Evolutionary conservation across 73 alveolate genomes (phyloP), one percentile per base, ranked within the genome.

Genomic region (Paramecium sonneborni): DNA sequence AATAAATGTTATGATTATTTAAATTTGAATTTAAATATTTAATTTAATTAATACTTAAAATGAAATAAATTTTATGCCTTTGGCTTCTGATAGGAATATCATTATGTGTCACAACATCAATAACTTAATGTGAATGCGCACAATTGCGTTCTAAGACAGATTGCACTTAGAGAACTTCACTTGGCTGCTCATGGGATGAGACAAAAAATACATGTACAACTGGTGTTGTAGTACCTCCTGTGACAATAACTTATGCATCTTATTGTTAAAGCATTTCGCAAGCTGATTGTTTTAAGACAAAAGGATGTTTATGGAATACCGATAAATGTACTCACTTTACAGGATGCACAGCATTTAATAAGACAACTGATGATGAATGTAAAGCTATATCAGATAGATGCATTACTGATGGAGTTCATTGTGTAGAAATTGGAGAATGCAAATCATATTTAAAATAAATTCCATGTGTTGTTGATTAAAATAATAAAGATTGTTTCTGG

Each of bases 341-440:
- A 28, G 87, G 87, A 15, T 74, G 87, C 87, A 35, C 62, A 74
- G 87, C 87, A 28, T 74, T 30, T 74, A 21, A 12, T 35, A 32
- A 74, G 68, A 74, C 67, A 1, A 35, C 41, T n/a, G 46, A 74
- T 74, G 87, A 35, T 9, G 87, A 32, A 8, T 74, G 87, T 67
- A 14, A 74, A 20, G 87, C 87, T 10, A 74, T 74, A 14, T 32
- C 62, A 1, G 34, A 14, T 15, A 30, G 8, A 43, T 74, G 87
- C 68, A 74, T 38, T 15, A 74, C 87, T 14, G 87, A 74, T 74
- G 87, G 87, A n/a, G 14, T 15, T 30, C 56, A 38, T 14, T 74
- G 87, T 14, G 87, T 74, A 11, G 90, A 72, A 8, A 72, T 15
- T 12, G 86, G 39, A 72, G 44, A 72, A 35, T 72, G 86, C 44